Evolutionary conservation across 768 basidiomycete genomes (phyloP).

Genomic region (Tricholoma saponaceum): DNA sequence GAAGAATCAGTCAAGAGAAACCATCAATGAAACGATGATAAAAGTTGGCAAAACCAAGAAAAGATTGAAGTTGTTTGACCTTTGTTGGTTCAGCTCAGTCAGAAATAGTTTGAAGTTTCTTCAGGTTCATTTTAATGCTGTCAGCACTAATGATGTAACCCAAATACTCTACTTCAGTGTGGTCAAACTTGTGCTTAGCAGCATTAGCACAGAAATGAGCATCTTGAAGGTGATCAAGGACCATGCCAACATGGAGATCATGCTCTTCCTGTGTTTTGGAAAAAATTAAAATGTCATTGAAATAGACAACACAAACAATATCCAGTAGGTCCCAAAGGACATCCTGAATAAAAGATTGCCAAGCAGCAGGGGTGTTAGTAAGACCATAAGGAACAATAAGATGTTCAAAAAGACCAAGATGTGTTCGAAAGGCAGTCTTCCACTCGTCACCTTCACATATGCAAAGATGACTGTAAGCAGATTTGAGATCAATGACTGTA

Average conservation of each 20-base stretch:
- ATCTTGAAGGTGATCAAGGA: constrained; percentile 27
- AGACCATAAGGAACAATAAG: too few species aligned
- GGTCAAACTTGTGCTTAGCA: constrained; percentile 37
- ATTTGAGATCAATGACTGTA: too few species aligned
- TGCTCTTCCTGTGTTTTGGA: constrained; percentile 27
- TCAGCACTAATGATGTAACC: constrained; percentile 31
- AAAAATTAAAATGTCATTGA: constrained; percentile 19
- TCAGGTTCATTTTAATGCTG: constrained; percentile 32
- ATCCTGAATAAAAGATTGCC: too few species aligned
- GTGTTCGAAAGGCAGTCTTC: too few species aligned
- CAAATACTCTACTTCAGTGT: constrained; percentile 33
- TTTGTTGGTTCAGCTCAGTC: constrained; percentile 30
- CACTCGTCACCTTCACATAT: too few species aligned
- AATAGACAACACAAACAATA: constrained; percentile 39
- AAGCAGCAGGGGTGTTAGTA: too few species aligned
- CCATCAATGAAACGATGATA: constrained; percentile 22
- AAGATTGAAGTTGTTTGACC: constrained; percentile 26
- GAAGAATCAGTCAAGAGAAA: constrained; percentile 20
- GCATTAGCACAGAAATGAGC: too few species aligned
- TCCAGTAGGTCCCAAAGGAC: constrained; percentile 32
- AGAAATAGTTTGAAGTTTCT: constrained; percentile 30
- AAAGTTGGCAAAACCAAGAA: constrained; percentile 33
- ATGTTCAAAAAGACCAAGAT: too few species aligned
- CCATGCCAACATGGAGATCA: constrained; percentile 22
- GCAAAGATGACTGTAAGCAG: too few species aligned